phyloP scores from a whole-genome alignment of 441 rosid species.

The Hura crepitans region DNA sequence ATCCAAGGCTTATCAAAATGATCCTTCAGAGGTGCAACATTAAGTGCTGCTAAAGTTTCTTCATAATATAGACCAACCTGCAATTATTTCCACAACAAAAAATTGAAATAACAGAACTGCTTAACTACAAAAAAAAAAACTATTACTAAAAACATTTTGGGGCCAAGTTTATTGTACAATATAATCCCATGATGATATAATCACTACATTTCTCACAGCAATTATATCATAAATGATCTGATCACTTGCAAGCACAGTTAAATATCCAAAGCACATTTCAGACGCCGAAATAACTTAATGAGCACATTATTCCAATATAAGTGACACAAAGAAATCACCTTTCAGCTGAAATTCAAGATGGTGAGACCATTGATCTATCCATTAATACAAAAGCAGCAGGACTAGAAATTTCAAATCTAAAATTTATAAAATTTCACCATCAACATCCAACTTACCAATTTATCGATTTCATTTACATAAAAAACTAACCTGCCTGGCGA shows the following conservation, averaged over 20 bases:
- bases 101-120: constrained; percentile 3
- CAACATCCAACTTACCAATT: neutral
- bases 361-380: neutral
- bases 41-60: constrained; percentile 75
- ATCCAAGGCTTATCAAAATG: constrained; percentile 93
- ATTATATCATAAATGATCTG: neutral
- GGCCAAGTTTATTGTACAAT: neutral
- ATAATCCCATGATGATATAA: neutral
- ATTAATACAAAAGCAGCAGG: neutral
- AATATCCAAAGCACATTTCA: neutral
- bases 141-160: neutral
- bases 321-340: neutral
- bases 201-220: neutral
- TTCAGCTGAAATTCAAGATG: neutral
- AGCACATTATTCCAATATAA: constrained; percentile 7
- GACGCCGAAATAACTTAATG: neutral
- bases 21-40: constrained; percentile 67
- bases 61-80: constrained; percentile 89
- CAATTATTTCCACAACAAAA: constrained; percentile 6
- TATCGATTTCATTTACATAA: neutral
- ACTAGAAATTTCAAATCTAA: neutral
- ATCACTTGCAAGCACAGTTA: neutral
- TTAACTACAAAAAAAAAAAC: neutral
- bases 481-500: constrained; percentile 71
- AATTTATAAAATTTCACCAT: neutral